Conservation (phyloP, 176 grass and related monocot genomes). For the Urochloa ruziziensis region DNA sequence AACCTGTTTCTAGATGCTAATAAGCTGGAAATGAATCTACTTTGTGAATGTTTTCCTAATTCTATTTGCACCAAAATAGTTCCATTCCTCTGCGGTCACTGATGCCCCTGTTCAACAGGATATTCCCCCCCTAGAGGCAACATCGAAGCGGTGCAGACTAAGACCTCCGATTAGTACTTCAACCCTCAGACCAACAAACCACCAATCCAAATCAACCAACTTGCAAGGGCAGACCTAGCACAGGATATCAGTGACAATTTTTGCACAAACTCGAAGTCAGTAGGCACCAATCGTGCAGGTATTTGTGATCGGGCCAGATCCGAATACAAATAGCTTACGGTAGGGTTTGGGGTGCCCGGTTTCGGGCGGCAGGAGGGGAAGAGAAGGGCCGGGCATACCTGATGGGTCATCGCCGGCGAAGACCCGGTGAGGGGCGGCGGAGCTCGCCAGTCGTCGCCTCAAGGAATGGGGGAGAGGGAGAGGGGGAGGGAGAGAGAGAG, state of each 20-base stretch:
- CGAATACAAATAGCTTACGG: background rate
- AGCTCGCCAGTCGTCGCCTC: constrained; percentile 2
- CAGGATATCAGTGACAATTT: background rate
- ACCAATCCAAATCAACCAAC: background rate
- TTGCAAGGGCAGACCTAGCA: background rate
- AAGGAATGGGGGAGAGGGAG: background rate
- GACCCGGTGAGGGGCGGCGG: background rate
- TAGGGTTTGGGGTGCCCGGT: background rate
- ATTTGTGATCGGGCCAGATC: background rate
- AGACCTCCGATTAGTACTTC: background rate
- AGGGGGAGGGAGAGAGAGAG: background rate
- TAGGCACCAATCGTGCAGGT: background rate
- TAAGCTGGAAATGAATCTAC: background rate
- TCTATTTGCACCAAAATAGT: background rate
- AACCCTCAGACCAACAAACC: background rate
- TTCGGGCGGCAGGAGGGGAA: background rate
- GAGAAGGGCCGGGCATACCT: background rate
- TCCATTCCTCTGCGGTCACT: background rate
- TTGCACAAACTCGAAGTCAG: background rate
- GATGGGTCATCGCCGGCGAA: background rate
- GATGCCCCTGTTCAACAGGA: background rate
- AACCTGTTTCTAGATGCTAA: background rate
- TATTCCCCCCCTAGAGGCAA: background rate
- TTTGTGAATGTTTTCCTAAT: background rate
- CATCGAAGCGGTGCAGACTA: background rate